phyloP scores from a whole-genome alignment of 2,329 filamentous ascomycete species.

The Xylariaceae sp. region DNA sequence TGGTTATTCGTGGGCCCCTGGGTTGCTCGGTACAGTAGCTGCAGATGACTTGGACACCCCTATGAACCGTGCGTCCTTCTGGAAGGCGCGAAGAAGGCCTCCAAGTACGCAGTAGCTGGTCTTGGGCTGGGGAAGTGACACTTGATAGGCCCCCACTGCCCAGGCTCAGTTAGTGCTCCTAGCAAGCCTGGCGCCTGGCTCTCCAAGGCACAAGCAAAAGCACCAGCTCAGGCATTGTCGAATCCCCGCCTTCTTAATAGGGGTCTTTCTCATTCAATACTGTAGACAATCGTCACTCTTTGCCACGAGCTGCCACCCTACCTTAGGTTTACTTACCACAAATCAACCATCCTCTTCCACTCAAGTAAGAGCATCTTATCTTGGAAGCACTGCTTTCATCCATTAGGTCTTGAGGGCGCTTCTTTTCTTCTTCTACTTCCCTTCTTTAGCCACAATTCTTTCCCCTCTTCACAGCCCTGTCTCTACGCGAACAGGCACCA shows the following conservation, averaged over 20 bases:
- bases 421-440: neutral
- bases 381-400: constrained; percentile 1
- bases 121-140: constrained; percentile 16
- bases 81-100: constrained; percentile 39
- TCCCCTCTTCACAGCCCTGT: constrained; percentile 11
- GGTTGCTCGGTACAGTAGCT: constrained; percentile 13
- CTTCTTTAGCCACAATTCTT: neutral
- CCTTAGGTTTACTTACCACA: neutral
- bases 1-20: too few species aligned
- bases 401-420: neutral
- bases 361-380: neutral
- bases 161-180: constrained; percentile 8
- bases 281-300: constrained; percentile 21
- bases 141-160: constrained; percentile 16
- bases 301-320: constrained; percentile 12
- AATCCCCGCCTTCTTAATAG: constrained; percentile 13
- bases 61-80: constrained; percentile 38
- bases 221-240: constrained; percentile 21
- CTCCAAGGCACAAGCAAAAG: too few species aligned
- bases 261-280: constrained; percentile 8
- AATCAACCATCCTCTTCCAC: neutral
- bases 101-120: constrained; percentile 1
- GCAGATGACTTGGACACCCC: constrained; percentile 27
- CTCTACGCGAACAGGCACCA: too few species aligned
- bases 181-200: too few species aligned